Percentiles rank a stretch among this genome's conserved stretches.
phyloP scores from a whole-genome alignment of 192 early-diverging fungal species.

The Linnemannia exigua region DNA sequence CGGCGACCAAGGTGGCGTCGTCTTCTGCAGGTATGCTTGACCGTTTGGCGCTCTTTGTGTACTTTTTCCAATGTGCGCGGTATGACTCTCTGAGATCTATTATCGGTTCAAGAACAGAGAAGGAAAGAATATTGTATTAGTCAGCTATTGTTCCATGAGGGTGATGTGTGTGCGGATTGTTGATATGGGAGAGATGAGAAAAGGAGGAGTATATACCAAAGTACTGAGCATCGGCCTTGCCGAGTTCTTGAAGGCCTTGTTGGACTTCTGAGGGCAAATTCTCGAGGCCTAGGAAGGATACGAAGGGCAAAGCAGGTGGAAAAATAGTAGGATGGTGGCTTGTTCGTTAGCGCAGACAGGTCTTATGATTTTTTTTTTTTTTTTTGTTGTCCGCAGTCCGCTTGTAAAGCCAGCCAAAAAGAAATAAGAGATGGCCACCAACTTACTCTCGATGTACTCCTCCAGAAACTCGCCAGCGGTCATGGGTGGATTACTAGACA shows the following conservation, averaged over 20 bases:
- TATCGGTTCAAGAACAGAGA: not conserved
- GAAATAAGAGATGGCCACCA: not conserved
- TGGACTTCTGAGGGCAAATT: conserved; percentile 68
- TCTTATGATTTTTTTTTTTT: conserved; percentile 14
- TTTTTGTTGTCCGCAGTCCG: not conserved
- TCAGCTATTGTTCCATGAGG: not conserved
- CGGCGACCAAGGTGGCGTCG: conserved; percentile 25
- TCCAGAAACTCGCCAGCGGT: conserved; percentile 65
- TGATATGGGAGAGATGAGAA: not conserved
- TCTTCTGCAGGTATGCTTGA: conserved; percentile 37
- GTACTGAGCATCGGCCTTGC: conserved; percentile 64
- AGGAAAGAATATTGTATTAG: not conserved
- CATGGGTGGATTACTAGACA: conserved; percentile 37
- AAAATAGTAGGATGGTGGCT: not conserved
- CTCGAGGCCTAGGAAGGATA: conserved; percentile 58
- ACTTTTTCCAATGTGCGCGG: conserved; percentile 54
- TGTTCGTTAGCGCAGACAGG: not conserved
- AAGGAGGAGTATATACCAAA: conserved; percentile 53
- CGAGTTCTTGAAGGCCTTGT: conserved; percentile 66
- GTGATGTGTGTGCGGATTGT: not conserved
- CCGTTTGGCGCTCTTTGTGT: conserved; percentile 55
- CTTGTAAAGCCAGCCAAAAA: not conserved
- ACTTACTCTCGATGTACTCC: conserved; percentile 70
- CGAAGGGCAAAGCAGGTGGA: conserved; percentile 9
- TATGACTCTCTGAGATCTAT: conserved; percentile 58